Conservation (phyloP, 2,329 filamentous ascomycete genomes). For the Taxawa tesnikishii region DNA sequence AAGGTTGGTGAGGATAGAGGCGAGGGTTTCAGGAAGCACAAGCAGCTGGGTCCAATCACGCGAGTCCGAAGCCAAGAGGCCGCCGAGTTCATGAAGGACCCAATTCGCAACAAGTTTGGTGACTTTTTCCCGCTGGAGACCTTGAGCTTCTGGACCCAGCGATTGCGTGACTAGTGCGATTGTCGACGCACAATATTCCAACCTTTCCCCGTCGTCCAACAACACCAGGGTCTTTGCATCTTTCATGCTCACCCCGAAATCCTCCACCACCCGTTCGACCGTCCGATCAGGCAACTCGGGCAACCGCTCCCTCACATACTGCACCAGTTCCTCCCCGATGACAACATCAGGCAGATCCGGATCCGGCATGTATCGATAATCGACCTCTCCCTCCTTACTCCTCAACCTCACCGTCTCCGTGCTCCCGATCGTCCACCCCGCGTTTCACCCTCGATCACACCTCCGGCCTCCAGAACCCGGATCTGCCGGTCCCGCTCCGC, state of each 20-base stretch:
- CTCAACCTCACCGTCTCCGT: constrained; percentile 70
- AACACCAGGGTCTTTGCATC: constrained; percentile 72
- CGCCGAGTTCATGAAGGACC: constrained; percentile 41
- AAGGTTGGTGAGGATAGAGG: constrained; percentile 29
- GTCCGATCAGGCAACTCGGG: constrained; percentile 50
- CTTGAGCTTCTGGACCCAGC: background rate
- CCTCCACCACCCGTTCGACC: constrained; percentile 40
- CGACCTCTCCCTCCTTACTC: constrained; percentile 92
- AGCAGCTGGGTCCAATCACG: constrained; percentile 28
- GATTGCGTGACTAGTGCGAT: constrained; percentile 32
- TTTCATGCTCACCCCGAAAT: constrained; percentile 62
- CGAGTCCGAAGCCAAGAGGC: constrained; percentile 26
- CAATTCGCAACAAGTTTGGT: constrained; percentile 48
- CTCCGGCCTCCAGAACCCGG: constrained; percentile 60
- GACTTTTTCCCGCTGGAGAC: constrained; percentile 16
- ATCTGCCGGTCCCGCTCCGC: constrained; percentile 89
- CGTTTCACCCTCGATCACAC: constrained; percentile 70
- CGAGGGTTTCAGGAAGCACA: constrained; percentile 27
- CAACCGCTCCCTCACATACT: constrained; percentile 48
- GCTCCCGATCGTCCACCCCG: constrained; percentile 83
- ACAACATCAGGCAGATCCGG: constrained; percentile 74
- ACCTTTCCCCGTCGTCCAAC: constrained; percentile 63
- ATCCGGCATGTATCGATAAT: constrained; percentile 98
- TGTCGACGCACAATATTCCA: constrained; percentile 71
- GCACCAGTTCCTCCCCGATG: constrained; percentile 58